These are phyloP conservation scores for Mikania micrantha DNA, from an alignment of 129 eudicot species.

Conservation along the genomic window DNA sequence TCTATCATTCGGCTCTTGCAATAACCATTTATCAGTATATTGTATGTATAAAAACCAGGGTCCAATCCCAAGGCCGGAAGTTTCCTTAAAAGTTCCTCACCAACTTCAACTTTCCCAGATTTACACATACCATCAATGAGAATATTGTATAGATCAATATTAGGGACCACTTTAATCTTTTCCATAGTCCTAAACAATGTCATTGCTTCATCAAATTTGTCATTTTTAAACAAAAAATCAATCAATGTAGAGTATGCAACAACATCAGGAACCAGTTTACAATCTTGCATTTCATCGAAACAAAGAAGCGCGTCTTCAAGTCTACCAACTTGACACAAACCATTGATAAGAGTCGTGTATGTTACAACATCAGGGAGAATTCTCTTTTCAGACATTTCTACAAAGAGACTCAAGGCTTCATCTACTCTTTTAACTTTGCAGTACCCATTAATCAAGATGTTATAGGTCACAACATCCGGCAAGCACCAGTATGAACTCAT, in stretches of 20 bases:
- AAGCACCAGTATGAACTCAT: slow-evolving; percentile 12
- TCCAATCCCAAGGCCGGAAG: slow-evolving; percentile 14
- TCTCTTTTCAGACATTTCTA: slow-evolving; percentile 14
- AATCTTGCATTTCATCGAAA: slow-evolving; percentile 7
- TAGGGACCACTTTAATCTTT: slow-evolving; percentile 15
- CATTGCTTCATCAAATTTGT: slow-evolving; percentile 17
- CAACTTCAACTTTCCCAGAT: slow-evolving; percentile 30
- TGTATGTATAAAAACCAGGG: slow-evolving; percentile 31
- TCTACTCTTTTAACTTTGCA: slow-evolving; percentile 18
- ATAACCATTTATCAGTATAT: slow-evolving; percentile 24
- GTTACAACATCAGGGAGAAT: slow-evolving; percentile 20
- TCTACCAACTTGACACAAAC: slow-evolving; percentile 30
- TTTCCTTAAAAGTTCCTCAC: slow-evolving; percentile 18
- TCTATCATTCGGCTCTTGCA: slow-evolving; percentile 25
- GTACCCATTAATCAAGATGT: slow-evolving; percentile 26
- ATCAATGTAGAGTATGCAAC: slow-evolving; percentile 24
- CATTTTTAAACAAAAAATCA: slow-evolving; percentile 21
- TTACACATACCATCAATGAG: slow-evolving; percentile 32
- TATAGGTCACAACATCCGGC: slow-evolving; percentile 31
- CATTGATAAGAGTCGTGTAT: slow-evolving; percentile 23
- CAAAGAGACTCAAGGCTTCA: slow-evolving; percentile 17
- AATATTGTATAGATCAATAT: slow-evolving; percentile 16
- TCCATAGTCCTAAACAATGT: slow-evolving; percentile 13
- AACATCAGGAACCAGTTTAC: slow-evolving; percentile 31
- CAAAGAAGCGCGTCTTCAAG: slow-evolving; percentile 18